A percentile compares a stretch with the other conserved stretches of the same genome.
phyloP scores from a whole-genome alignment of 1,284 basidiomycete species.

The Amylostereum areolatum region DNA sequence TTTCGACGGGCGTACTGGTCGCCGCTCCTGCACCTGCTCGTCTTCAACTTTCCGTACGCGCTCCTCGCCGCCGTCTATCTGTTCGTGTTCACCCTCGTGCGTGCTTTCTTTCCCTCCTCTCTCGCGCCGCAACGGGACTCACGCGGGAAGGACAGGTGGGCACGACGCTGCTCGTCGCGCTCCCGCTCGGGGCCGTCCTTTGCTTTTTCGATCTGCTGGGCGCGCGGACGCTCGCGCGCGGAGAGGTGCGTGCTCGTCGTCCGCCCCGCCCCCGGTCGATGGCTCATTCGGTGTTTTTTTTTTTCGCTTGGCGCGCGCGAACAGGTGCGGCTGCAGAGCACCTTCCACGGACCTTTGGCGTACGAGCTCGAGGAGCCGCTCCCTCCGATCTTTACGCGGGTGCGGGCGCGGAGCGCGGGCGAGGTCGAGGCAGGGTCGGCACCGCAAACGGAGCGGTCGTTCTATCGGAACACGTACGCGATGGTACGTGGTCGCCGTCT shows the following conservation, averaged over 20 bases:
- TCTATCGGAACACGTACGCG: constrained; percentile 72
- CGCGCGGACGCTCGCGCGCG: constrained; percentile 60
- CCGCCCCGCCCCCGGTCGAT: too few relatives aligned
- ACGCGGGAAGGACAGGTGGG: constrained; percentile 45
- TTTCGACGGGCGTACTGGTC: constrained; percentile 47
- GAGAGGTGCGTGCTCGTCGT: constrained; percentile 47
- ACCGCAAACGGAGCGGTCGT: constrained; percentile 49
- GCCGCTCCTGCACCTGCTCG: constrained; percentile 57
- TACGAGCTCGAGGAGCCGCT: constrained; percentile 53
- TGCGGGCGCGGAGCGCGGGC: constrained; percentile 37
- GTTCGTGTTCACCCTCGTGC: constrained; percentile 71
- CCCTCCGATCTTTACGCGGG: constrained; percentile 63
- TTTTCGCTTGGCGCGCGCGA: neutral
- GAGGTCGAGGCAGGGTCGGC: constrained; percentile 44
- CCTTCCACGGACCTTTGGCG: constrained; percentile 61
- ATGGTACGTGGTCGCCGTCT: constrained; percentile 47
- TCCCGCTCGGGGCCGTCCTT: constrained; percentile 69
- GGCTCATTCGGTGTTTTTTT: constrained; percentile 4
- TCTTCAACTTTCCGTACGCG: constrained; percentile 73
- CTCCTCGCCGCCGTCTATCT: constrained; percentile 66
- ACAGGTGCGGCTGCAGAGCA: constrained; percentile 60
- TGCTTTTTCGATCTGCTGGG: constrained; percentile 73
- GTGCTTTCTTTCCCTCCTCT: constrained; percentile 19
- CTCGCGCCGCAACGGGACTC: neutral
- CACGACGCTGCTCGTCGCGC: constrained; percentile 66